Evolutionary conservation across 2,329 filamentous ascomycete genomes (phyloP).

Genomic region (Pseudogymnoascus sp.): DNA sequence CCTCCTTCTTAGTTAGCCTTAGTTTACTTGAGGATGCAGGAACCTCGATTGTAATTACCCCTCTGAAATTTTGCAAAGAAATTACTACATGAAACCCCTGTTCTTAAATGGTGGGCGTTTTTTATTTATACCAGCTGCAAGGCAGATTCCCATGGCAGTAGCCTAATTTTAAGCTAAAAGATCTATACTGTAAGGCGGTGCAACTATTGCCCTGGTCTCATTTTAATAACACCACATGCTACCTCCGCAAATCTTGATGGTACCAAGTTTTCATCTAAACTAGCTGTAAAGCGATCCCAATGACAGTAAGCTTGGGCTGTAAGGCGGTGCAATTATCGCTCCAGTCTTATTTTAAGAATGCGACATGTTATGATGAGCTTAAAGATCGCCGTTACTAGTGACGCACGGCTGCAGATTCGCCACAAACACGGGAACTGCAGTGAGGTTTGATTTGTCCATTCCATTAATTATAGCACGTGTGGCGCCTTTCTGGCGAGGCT

Average conservation of each 20-base stretch:
- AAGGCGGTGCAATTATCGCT: not conserved
- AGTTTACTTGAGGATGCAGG: not conserved
- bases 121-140: not conserved
- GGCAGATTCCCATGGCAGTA: not conserved
- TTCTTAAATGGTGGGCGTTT: not conserved
- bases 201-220: not conserved
- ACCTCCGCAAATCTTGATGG: too few relatives aligned
- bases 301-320: not conserved
- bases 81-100: not conserved
- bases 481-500: not conserved
- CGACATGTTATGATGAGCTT: not conserved
- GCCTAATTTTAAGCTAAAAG: not conserved
- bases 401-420: not conserved
- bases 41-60: not conserved
- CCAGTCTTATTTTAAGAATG: not conserved
- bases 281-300: not conserved
- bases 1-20: not conserved
- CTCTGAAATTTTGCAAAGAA: not conserved
- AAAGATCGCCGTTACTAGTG: not conserved
- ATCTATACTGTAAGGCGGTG: not conserved
- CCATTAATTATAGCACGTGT: not conserved
- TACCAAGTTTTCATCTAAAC: not conserved
- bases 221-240: not conserved
- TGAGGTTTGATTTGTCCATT: too few relatives aligned
- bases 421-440: not conserved